These are phyloP conservation scores for Tephrocybe sp. DNA, from an alignment of 768 basidiomycete species.

Conservation along the genomic window DNA sequence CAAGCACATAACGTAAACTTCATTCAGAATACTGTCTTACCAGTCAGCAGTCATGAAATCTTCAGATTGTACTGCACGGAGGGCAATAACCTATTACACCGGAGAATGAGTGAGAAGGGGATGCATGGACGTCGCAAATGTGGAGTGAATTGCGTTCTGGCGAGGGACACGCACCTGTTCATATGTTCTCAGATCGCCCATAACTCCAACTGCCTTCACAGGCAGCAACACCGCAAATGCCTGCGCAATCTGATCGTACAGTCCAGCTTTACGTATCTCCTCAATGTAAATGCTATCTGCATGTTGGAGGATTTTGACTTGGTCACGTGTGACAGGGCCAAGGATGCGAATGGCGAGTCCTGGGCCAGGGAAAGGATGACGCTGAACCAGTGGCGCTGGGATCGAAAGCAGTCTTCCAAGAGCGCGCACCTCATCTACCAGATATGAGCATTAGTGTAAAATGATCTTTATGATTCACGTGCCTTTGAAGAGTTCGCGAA, in stretches of 20 bases:
- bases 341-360: constrained; percentile 98
- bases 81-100: constrained; percentile 71
- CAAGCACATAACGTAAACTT: neutral
- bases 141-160: neutral
- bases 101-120: constrained; percentile 8
- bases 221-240: constrained; percentile 96
- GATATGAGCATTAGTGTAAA: constrained; percentile 7
- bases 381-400: constrained; percentile 88
- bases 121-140: constrained; percentile 1
- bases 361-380: constrained; percentile 98
- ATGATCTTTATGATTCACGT: constrained; percentile 16
- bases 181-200: constrained; percentile 95
- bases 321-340: constrained; percentile 90
- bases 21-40: constrained; percentile 41
- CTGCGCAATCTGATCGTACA: constrained; percentile 94
- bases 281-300: constrained; percentile 98
- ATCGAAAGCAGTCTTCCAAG: constrained; percentile 90
- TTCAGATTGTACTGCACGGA: constrained; percentile 95
- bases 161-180: constrained; percentile 63
- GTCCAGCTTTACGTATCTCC: constrained; percentile 89
- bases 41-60: constrained; percentile 99
- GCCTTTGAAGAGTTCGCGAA: constrained; percentile 99
- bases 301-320: constrained; percentile 87
- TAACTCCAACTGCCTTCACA: constrained; percentile 95
- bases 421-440: constrained; percentile 88